These are phyloP conservation scores for Lactarius vividus DNA, from an alignment of 768 basidiomycete genomes.

Conservation along the genomic window DNA sequence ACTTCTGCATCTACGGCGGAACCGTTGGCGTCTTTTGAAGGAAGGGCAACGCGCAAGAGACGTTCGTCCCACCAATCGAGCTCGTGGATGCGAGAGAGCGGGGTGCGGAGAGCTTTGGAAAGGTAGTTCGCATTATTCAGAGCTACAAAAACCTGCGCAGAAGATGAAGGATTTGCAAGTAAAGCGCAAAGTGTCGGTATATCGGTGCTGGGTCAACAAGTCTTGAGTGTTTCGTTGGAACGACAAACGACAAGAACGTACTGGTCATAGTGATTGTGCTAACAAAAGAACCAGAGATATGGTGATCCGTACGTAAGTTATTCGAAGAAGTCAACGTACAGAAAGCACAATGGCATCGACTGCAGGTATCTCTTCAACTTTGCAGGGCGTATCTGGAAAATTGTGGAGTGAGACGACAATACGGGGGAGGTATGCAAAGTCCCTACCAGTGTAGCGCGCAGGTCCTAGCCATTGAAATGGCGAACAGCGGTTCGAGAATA, in stretches of 20 bases:
- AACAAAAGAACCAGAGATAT: background rate
- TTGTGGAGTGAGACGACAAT: background rate
- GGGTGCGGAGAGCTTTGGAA: slow-evolving; percentile 33
- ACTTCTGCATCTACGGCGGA: slow-evolving; percentile 33
- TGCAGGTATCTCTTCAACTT: slow-evolving; percentile 43
- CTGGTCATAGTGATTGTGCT: slow-evolving; percentile 44
- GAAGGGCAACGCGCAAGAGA: slow-evolving; percentile 32
- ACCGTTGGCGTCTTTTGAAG: slow-evolving; percentile 13
- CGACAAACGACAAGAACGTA: slow-evolving; percentile 6
- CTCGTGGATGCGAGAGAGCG: slow-evolving; percentile 37
- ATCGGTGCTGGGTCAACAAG: slow-evolving; percentile 33
- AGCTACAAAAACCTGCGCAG: slow-evolving; percentile 45
- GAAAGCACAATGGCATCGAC: slow-evolving; percentile 50
- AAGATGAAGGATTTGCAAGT: slow-evolving; percentile 22
- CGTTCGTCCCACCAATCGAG: slow-evolving; percentile 52
- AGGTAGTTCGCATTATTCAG: slow-evolving; percentile 44
- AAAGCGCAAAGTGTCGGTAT: slow-evolving; percentile 36
- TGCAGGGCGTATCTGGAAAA: slow-evolving; percentile 36
- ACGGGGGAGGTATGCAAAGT: background rate
- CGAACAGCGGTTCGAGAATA: slow-evolving; percentile 38
- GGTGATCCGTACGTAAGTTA: background rate
- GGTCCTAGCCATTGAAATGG: slow-evolving; percentile 36
- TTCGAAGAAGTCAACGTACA: slow-evolving; percentile 33
- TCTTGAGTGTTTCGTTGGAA: background rate
- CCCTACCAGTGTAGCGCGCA: slow-evolving; percentile 35